phyloP scores from a whole-genome alignment of 257 asterid genomes.

The Petunia axillaris region DNA sequence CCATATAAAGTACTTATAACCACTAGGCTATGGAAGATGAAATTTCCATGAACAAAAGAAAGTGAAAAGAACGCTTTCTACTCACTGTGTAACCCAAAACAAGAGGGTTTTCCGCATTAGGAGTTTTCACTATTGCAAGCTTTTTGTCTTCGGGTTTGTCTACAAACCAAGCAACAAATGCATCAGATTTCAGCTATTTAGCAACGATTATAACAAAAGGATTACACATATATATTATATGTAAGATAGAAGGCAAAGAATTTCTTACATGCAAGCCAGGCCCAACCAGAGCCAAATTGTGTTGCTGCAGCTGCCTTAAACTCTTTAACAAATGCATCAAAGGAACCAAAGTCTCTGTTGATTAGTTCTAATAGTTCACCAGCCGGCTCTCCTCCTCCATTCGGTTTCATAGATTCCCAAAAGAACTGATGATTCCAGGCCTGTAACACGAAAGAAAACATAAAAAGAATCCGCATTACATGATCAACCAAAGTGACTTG shows the following conservation, averaged over 20 bases:
- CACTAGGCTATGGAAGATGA: not conserved
- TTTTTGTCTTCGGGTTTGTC: slow-evolving; percentile 90
- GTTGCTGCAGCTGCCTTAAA: slow-evolving; percentile 90
- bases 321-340: slow-evolving; percentile 64
- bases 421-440: slow-evolving; percentile 96
- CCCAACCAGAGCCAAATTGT: slow-evolving; percentile 98
- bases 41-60: slow-evolving; percentile 19
- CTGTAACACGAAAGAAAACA: slow-evolving; percentile 30
- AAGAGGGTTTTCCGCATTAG: slow-evolving; percentile 93
- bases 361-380: slow-evolving; percentile 69
- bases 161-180: slow-evolving; percentile 28
- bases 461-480: not conserved
- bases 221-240: not conserved
- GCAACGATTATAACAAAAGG: not conserved
- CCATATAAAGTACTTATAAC: not conserved
- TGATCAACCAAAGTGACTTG: not conserved
- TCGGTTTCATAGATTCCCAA: slow-evolving; percentile 94
- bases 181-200: slow-evolving; percentile 18
- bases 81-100: slow-evolving; percentile 91
- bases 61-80: not conserved
- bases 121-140: slow-evolving; percentile 86
- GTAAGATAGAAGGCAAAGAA: slow-evolving; percentile 6
- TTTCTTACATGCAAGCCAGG: slow-evolving; percentile 96
- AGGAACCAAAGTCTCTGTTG: slow-evolving; percentile 90
- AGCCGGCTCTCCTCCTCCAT: slow-evolving; percentile 89